phyloP scores from a whole-genome alignment of 192 early-diverging fungal species.

The Dispira simplex region DNA sequence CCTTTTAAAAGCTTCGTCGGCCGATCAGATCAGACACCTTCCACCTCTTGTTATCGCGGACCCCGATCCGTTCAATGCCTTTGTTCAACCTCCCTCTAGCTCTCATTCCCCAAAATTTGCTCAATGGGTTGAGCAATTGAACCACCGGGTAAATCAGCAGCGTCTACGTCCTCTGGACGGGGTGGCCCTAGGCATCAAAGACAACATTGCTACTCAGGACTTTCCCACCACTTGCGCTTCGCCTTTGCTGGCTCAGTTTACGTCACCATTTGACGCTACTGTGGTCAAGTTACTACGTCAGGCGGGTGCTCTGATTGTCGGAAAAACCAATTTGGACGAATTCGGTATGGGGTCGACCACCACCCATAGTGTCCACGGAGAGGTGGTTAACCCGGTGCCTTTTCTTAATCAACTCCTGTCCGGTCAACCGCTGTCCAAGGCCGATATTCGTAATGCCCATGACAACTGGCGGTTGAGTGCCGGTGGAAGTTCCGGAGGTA shows the following conservation, averaged over 20 bases:
- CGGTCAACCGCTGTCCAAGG: not conserved
- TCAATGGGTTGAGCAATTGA: too few species aligned
- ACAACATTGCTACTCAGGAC: constrained; percentile 51
- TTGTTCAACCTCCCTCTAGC: too few species aligned
- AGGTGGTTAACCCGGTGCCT: constrained; percentile 17
- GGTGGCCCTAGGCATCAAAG: constrained; percentile 58
- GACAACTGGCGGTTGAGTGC: constrained; percentile 16
- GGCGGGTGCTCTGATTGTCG: constrained; percentile 50
- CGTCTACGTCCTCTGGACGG: constrained; percentile 34
- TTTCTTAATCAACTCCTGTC: not conserved
- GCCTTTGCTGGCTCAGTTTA: constrained; percentile 45
- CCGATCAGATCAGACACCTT: too few species aligned
- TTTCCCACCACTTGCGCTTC: constrained; percentile 69
- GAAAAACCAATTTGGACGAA: constrained; percentile 89
- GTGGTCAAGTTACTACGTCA: constrained; percentile 40
- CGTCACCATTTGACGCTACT: constrained; percentile 59
- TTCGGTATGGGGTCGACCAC: constrained; percentile 81
- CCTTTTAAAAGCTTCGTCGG: too few species aligned
- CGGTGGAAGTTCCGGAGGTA: constrained; percentile 88
- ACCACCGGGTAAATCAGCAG: too few species aligned
- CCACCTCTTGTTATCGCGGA: too few species aligned
- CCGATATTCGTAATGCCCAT: not conserved
- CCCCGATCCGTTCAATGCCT: too few species aligned
- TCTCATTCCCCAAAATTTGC: too few species aligned
- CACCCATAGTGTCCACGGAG: constrained; percentile 19